Evolutionary conservation across 2,329 filamentous ascomycete genomes (phyloP).

Genomic region (Ceratocystis alfenasii): DNA sequence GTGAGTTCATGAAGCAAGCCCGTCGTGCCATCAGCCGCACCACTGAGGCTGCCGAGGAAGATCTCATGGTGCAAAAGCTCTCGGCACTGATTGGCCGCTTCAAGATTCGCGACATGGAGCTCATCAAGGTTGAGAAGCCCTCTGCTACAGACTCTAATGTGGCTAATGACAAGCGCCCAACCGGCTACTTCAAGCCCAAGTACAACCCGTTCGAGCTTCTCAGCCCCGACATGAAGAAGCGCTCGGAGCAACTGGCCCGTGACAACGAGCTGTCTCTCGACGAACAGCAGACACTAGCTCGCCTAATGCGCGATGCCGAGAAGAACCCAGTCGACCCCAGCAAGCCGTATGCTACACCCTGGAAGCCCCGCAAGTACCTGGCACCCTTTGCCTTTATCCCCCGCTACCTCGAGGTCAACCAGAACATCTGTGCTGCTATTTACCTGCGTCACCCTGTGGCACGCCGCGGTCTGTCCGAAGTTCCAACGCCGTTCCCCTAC

Average conservation of each 20-base stretch:
- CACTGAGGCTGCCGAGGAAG: constrained; percentile 30
- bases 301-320: constrained; percentile 49
- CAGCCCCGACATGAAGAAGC: constrained; percentile 25
- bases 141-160: constrained; percentile 10
- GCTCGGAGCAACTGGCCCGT: constrained; percentile 28
- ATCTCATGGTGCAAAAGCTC: constrained; percentile 46
- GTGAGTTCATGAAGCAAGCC: constrained; percentile 56
- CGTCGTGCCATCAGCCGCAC: constrained; percentile 44
- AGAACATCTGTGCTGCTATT: constrained; percentile 88
- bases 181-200: constrained; percentile 17
- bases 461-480: constrained; percentile 64
- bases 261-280: constrained; percentile 32
- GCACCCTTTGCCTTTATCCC: constrained; percentile 89
- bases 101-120: constrained; percentile 29
- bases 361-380: constrained; percentile 80
- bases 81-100: constrained; percentile 38
- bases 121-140: constrained; percentile 20
- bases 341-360: constrained; percentile 86
- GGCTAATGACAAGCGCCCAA: neutral
- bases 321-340: constrained; percentile 64
- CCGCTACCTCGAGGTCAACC: constrained; percentile 92
- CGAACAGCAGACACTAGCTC: constrained; percentile 43
- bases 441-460: constrained; percentile 92
- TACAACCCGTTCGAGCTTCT: constrained; percentile 20
- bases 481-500: constrained; percentile 68